A percentile compares a stretch with the other conserved stretches of the same genome.
These are phyloP conservation scores for Umbilicus rupestris DNA, from an alignment of 164 flowering plant genomes.

Conservation along the genomic window DNA sequence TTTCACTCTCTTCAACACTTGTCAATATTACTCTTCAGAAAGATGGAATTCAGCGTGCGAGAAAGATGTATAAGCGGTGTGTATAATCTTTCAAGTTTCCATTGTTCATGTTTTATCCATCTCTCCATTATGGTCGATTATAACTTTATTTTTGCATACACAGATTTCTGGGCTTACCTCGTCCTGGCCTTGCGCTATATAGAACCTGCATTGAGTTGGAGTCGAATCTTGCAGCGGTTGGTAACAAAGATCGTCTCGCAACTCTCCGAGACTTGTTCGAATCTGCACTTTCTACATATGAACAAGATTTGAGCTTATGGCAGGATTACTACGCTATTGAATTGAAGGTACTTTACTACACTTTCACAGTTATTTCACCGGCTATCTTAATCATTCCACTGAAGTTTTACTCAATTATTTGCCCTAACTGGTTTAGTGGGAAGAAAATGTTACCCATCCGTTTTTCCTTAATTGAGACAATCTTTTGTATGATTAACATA, in stretches of 20 bases:
- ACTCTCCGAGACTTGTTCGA: conserved; percentile 69
- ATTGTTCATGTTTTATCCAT: background rate
- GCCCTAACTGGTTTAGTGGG: background rate
- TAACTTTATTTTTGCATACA: conserved; percentile 11
- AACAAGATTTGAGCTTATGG: conserved; percentile 62
- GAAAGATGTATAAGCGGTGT: conserved; percentile 62
- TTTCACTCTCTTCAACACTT: conserved; percentile 59
- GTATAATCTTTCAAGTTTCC: conserved; percentile 8
- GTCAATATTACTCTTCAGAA: conserved; percentile 45
- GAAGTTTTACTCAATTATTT: background rate
- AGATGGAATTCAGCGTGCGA: conserved; percentile 61
- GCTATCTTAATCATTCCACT: background rate
- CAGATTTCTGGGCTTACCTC: conserved; percentile 74
- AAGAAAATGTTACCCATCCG: background rate
- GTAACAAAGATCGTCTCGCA: conserved; percentile 43
- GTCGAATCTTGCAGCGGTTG: conserved; percentile 49
- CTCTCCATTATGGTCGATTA: background rate
- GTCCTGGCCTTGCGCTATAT: conserved; percentile 55
- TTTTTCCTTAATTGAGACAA: background rate
- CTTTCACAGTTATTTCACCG: background rate
- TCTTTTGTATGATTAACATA: background rate
- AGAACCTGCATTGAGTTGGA: conserved; percentile 74
- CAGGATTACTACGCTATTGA: conserved; percentile 62
- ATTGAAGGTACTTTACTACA: conserved; percentile 39
- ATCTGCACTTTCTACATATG: conserved; percentile 58